phyloP scores from a whole-genome alignment of 441 rosid genomes.

The Pelargonium australe region DNA sequence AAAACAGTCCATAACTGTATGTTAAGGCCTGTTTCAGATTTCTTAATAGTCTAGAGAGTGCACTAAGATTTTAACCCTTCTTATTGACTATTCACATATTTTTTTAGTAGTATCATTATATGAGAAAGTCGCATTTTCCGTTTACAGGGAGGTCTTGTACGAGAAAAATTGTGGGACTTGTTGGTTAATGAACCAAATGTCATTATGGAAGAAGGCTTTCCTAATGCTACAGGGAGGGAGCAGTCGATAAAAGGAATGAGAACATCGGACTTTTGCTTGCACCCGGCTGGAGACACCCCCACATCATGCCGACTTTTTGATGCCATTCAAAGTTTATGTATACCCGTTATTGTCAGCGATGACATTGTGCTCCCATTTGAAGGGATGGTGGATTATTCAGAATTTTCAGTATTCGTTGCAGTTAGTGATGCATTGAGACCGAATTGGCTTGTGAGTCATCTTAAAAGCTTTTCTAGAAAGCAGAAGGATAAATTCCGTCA shows the following conservation, averaged over 20 bases:
- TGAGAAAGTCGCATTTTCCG: background rate
- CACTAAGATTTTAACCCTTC: too few relatives aligned
- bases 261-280: slow-evolving; percentile 80
- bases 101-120: too few relatives aligned
- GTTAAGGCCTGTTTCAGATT: too few relatives aligned
- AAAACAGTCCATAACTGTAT: too few relatives aligned
- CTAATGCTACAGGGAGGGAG: slow-evolving; percentile 83
- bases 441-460: slow-evolving; percentile 55
- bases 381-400: slow-evolving; percentile 65
- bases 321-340: slow-evolving; percentile 89
- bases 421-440: slow-evolving; percentile 64
- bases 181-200: slow-evolving; percentile 48
- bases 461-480: slow-evolving; percentile 43
- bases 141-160: slow-evolving; percentile 65
- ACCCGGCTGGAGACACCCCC: slow-evolving; percentile 95
- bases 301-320: slow-evolving; percentile 90
- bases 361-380: slow-evolving; percentile 81
- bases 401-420: slow-evolving; percentile 67
- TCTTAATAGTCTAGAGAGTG: too few relatives aligned
- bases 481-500: slow-evolving; percentile 45
- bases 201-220: slow-evolving; percentile 93
- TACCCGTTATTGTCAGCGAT: slow-evolving; percentile 81
- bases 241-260: slow-evolving; percentile 84
- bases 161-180: slow-evolving; percentile 83
- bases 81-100: too few relatives aligned